These are phyloP conservation scores for Suillus fuscotomentosus DNA, from an alignment of 768 basidiomycete genomes.

Conservation along the genomic window DNA sequence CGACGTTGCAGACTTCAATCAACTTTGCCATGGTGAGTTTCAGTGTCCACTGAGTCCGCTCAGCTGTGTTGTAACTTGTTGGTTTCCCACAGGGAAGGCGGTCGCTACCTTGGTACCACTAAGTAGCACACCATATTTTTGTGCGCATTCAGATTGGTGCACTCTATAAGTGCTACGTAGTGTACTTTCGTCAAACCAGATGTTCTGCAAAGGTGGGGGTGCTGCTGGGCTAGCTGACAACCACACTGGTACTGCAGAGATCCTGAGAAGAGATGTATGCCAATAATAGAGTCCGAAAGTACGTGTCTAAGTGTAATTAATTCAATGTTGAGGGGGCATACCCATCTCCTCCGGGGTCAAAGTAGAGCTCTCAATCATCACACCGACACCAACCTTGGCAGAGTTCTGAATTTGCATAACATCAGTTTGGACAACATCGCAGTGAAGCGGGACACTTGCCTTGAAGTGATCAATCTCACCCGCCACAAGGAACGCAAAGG, in stretches of 20 bases:
- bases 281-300: slow-evolving; percentile 19
- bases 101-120: background rate
- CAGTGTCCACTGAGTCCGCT: background rate
- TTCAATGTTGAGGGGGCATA: slow-evolving; percentile 47
- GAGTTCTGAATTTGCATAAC: slow-evolving; percentile 57
- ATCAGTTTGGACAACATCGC: slow-evolving; percentile 3
- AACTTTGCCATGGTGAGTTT: slow-evolving; percentile 26
- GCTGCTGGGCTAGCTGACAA: background rate
- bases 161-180: background rate
- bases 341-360: slow-evolving; percentile 85
- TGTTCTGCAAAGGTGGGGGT: background rate
- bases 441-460: slow-evolving; percentile 41
- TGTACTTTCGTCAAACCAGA: background rate
- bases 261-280: slow-evolving; percentile 16
- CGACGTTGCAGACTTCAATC: slow-evolving; percentile 53
- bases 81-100: background rate
- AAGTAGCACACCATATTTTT: background rate
- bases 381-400: slow-evolving; percentile 93
- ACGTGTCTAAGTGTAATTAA: slow-evolving; percentile 29
- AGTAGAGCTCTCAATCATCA: slow-evolving; percentile 91
- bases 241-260: slow-evolving; percentile 1
- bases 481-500: slow-evolving; percentile 90
- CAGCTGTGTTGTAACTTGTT: background rate
- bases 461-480: slow-evolving; percentile 99
- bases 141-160: background rate